phyloP scores from a whole-genome alignment of 1,139 yeast species.

The Hemisphaericaspora subhashii region DNA sequence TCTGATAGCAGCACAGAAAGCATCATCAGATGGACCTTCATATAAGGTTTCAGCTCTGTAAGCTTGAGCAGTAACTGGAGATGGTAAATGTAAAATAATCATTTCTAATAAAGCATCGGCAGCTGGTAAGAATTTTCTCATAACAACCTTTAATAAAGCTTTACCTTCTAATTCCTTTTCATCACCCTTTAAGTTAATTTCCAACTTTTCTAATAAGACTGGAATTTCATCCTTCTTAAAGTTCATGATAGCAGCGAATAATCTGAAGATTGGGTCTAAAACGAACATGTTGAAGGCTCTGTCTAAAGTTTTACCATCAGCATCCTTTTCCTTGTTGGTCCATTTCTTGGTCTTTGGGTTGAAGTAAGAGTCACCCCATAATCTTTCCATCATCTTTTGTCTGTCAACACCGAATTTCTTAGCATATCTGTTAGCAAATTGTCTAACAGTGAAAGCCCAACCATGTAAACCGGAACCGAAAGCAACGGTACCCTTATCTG shows the following conservation, averaged over 20 bases:
- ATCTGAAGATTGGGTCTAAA: slow-evolving; percentile 97
- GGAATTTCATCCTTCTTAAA: slow-evolving; percentile 89
- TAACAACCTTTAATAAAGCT: slow-evolving; percentile 96
- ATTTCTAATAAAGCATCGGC: slow-evolving; percentile 99
- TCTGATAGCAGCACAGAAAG: slow-evolving; percentile 86
- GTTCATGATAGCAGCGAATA: slow-evolving; percentile 51
- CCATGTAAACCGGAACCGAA: slow-evolving; percentile 99
- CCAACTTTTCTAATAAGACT: slow-evolving; percentile 86
- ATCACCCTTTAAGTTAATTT: slow-evolving; percentile 84
- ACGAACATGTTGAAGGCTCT: slow-evolving; percentile 99
- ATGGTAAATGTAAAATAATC: slow-evolving; percentile 98
- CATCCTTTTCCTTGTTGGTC: slow-evolving; percentile 95
- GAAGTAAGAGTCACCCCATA: slow-evolving; percentile 99
- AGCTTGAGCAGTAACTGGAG: slow-evolving; percentile 98
- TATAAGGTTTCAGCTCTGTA: slow-evolving; percentile 99
- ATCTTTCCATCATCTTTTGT: slow-evolving; percentile 96
- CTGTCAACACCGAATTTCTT: slow-evolving; percentile 99
- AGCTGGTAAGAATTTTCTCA: slow-evolving; percentile 99
- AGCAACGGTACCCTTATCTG: slow-evolving; percentile 98
- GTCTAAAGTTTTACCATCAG: slow-evolving; percentile 93
- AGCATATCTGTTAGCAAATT: slow-evolving; percentile 96
- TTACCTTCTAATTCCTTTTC: slow-evolving; percentile 98
- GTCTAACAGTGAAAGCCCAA: slow-evolving; percentile 99
- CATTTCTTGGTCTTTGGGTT: slow-evolving; percentile 99
- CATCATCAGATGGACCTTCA: slow-evolving; percentile 99